These are phyloP conservation scores for Pyrenophora tritici-repentis DNA, from an alignment of 2,329 filamentous ascomycete species.

Conservation along the genomic window DNA sequence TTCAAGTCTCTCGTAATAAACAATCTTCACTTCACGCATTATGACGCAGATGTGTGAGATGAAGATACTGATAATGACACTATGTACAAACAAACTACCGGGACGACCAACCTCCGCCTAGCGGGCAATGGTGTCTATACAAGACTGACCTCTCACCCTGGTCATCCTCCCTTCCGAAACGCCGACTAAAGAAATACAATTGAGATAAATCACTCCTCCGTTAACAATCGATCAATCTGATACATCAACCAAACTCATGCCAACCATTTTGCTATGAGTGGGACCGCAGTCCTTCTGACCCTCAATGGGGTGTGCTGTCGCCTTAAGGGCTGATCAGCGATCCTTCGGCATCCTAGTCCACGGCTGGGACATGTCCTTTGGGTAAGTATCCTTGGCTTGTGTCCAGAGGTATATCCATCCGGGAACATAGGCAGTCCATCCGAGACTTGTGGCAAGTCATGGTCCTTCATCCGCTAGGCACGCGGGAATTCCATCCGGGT, in stretches of 20 bases:
- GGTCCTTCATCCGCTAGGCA: constrained; percentile 30
- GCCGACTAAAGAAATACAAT: constrained; percentile 15
- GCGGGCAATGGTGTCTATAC: constrained; percentile 13
- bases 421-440: constrained; percentile 27
- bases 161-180: constrained; percentile 6
- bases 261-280: constrained; percentile 33
- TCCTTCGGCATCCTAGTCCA: constrained; percentile 28
- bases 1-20: no score
- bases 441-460: constrained; percentile 26
- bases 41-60: not conserved
- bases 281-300: constrained; percentile 28
- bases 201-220: constrained; percentile 14
- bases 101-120: constrained; percentile 6
- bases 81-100: constrained; percentile 2
- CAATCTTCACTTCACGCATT: no score
- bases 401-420: constrained; percentile 22
- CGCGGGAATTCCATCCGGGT: constrained; percentile 29
- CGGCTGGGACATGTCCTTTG: constrained; percentile 33
- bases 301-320: constrained; percentile 23
- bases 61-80: not conserved
- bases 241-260: constrained; percentile 33
- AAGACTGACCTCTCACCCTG: constrained; percentile 12
- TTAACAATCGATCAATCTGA: constrained; percentile 28
- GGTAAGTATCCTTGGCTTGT: constrained; percentile 19
- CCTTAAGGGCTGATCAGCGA: constrained; percentile 23